Evolutionary conservation across 441 rosid species (phyloP), one percentile per base, ranked within the genome.

Genomic region (Melastoma candidum): DNA sequence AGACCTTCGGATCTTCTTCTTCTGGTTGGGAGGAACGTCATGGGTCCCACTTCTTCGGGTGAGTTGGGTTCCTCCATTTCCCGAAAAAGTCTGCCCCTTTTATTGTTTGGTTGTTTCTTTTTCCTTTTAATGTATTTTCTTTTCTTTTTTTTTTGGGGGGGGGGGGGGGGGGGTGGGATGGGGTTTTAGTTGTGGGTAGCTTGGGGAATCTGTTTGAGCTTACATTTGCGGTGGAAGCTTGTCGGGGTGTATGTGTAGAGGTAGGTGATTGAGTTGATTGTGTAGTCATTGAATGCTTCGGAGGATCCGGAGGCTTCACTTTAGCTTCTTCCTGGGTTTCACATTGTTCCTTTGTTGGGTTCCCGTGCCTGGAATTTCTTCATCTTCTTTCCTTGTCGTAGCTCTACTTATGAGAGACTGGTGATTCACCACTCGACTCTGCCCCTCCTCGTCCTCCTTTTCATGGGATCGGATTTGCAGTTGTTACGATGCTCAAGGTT

Each of bases 31-130:
- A 3, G 10, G 45, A 62, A 48, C 49, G 58, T 45, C 45, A 74
- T 75, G 83, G 72, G 68, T 64, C 68, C 79, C 44, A 44, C 77
- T 45, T 75, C 69, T 54, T 77, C 78, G 56, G 88, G 83, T 82
- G 52, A 13, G 49, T 36, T 36, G 41, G 83, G 72, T 66, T 64
- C 66, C 79, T 46, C 41, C 77, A 45, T 75, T 68, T 54, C 75
- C 78, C 55, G 84, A 81, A 77, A 54, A 13, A 47, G 51, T 51
- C 44, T 52, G 32, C 41, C 12, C 17, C 12, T 43, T 7, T 52
- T 13, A 17, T 59, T 3, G 48, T 27, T 3, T 24, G 14, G 1
- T 48, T 49, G 7, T 36, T 11, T 11, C 46, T 27, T 25, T 11
- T 44, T 46, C 41, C 12, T 49, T 4, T 41, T n/a, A 17, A 39